Evolutionary conservation across 768 basidiomycete species (phyloP).

Genomic region (Suillus occidentalis): DNA sequence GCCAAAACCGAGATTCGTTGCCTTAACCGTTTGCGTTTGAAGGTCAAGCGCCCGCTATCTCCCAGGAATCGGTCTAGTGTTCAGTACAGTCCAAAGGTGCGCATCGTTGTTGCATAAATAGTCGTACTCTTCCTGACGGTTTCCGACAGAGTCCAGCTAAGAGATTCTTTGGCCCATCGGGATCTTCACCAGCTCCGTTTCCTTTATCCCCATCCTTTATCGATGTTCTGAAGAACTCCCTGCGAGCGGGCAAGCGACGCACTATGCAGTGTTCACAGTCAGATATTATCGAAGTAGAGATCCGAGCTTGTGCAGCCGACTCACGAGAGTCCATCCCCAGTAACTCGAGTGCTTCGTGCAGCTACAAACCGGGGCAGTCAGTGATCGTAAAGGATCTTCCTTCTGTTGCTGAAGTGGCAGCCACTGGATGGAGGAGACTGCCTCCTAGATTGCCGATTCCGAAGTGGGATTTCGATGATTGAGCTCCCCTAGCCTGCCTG

Average conservation of each 20-base stretch:
- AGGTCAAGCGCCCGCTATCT: conserved; percentile 27
- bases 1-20: background rate
- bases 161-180: background rate
- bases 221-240: background rate
- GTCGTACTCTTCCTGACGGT: background rate
- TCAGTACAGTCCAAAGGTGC: conserved; percentile 2
- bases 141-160: background rate
- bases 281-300: background rate
- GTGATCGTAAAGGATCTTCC: background rate
- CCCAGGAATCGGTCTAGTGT: conserved; percentile 17
- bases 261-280: background rate
- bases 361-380: background rate
- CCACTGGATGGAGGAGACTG: conserved; percentile 24
- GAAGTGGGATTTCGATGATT: conserved; percentile 24
- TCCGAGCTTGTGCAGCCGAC: background rate
- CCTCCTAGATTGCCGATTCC: conserved; percentile 32
- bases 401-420: background rate
- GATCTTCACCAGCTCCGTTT: background rate
- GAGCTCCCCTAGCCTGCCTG: background rate
- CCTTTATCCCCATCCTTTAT: background rate
- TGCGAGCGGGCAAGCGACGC: background rate
- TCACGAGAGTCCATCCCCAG: background rate
- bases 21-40: conserved; percentile 23
- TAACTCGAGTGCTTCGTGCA: background rate
- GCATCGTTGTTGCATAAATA: background rate